Base-by-base conservation (phyloP, 2,329 filamentous ascomycete genomes). In the Pseudogymnoascus pannorum region DNA sequence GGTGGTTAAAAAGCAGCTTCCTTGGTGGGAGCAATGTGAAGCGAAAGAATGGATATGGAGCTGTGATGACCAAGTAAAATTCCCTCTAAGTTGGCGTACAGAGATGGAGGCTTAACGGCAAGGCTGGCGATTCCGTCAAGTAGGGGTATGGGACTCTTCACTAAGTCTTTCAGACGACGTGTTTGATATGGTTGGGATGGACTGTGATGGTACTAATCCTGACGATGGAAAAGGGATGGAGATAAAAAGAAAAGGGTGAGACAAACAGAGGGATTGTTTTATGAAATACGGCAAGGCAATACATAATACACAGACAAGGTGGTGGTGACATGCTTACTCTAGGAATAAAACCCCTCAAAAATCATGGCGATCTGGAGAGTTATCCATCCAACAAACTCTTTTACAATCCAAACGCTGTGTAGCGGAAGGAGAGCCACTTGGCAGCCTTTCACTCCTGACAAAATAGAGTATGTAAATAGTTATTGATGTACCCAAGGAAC, bases 1-100 rank as follows among this genome's bases (percentile, higher is more conserved):
- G 36, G 63, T 11, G 16, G 64, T 68, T 1, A 61, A 64, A 81
- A 81, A 0, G 76, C 75, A 29, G 62, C 22, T 5, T 66, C 44
- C 4, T 69, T 61, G 2, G 36, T 44, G 1, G 71, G 70, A 2
- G 64, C 58, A 40, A 75, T 63, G 33, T 73, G 69, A 16, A 79
- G 61, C 11, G 72, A 69, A 4, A 80, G 40, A 22, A 79, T 72
- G 0, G 77, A 77, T 11, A 80, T 69, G 2, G 71, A 69, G 7
- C 77, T 76, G n/a, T 73, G 26, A 5, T 76, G 70, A n/a, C 63
- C 68, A 18, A 80, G 72, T 7, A 75, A 65, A 12, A 74, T 66
- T 3, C 77, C 77, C 68, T 80, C 77, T 1, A 79, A 63, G 58
- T 79, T 77, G n/a, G 79, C 38, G 64, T 74, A 79, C 4, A 79